These are phyloP conservation scores for Diutina scorzettiae DNA, from an alignment of 1,139 yeast genomes.

Conservation along the genomic window DNA sequence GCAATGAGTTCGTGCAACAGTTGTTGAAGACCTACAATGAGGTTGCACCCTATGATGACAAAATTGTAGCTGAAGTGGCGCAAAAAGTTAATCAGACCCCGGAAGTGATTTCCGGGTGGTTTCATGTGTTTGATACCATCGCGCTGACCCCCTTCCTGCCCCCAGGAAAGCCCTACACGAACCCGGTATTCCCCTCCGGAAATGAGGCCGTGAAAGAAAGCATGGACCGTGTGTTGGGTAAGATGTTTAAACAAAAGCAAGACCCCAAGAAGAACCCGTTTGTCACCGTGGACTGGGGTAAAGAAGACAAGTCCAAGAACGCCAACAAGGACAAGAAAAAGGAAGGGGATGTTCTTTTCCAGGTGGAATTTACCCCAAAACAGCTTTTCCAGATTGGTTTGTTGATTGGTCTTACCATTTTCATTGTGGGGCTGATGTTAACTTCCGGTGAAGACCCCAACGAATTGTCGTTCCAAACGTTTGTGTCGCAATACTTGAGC, in stretches of 20 bases:
- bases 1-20: background rate
- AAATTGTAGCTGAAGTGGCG: background rate
- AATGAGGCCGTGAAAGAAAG: too few relatives aligned
- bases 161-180: background rate
- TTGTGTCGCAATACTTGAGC: slow-evolving; percentile 70
- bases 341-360: too few relatives aligned
- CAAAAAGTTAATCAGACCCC: background rate
- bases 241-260: background rate
- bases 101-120: slow-evolving; percentile 19
- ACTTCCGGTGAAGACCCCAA: slow-evolving; percentile 3
- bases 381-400: slow-evolving; percentile 4
- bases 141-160: slow-evolving; percentile 17
- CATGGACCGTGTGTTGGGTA: too few relatives aligned
- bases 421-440: background rate
- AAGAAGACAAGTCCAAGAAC: background rate
- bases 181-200: background rate
- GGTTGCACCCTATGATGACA: slow-evolving; percentile 1
- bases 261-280: background rate
- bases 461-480: slow-evolving; percentile 78
- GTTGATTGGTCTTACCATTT: slow-evolving; percentile 1
- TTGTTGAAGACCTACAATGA: background rate
- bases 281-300: background rate
- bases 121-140: slow-evolving; percentile 19
- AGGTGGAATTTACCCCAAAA: background rate
- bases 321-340: background rate